Evolutionary conservation across 371 early-diverging fungal species (phyloP), one percentile per base, ranked within the genome.

Genomic region (Lichtheimia corymbifera): DNA sequence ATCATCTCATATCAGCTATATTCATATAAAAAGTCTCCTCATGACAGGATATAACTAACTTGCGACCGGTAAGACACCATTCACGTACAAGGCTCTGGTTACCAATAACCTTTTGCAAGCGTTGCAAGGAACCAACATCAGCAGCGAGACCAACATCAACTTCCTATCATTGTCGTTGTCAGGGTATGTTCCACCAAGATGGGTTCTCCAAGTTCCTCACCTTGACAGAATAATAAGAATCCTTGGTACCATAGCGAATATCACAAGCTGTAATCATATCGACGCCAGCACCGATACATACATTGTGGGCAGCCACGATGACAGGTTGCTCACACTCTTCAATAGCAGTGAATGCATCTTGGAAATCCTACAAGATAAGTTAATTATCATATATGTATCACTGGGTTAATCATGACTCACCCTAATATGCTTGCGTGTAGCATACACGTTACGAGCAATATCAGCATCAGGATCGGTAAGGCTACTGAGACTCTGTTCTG

Each of bases 41-140:
- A 35, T 9, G 11, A 35, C 9, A 35, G 2, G 35, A 9, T 6
- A 28, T 1, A 11, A 59, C 82, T 62, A 77, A 84, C 77, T 75
- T 82, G 63, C 97, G 85, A 0, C 86, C 97, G 3, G 97, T 96
- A 43, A 85, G 82, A 66, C 92, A 92, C 13, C 93, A 72, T 59
- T 98, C 98, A 61, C 96, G 89, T 43, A 93, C 91, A 87, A 92
- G 87, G 72, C 92, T 88, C 57, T 87, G 79, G 74, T 93, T 97
- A 25, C 96, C 96, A 58, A 96, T 92, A 9, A 96, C 84, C 76
- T 96, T 97, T 41, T 96, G 96, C 25, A 98, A 79, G 27, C 98
- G 86, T 74, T 97, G 98, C 50, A 98, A 82, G 22, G 97, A 92
- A 45, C 96, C 93, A 14, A 92, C 82, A 69, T 92, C 93, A 2